These are phyloP conservation scores for Thraustotheca clavata DNA, from an alignment of 352 stramenopile species.

Conservation along the genomic window DNA sequence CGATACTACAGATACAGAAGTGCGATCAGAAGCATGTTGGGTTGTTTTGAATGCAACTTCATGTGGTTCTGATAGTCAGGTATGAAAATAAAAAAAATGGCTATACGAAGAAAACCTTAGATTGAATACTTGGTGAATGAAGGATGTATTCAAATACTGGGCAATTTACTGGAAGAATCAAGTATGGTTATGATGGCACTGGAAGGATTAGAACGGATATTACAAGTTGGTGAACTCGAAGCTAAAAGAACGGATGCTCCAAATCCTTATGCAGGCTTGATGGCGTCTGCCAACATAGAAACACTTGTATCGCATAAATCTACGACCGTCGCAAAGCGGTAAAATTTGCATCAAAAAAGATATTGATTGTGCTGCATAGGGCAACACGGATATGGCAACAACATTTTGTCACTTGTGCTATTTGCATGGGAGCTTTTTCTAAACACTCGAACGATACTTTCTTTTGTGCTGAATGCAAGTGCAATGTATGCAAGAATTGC, in stretches of 20 bases:
- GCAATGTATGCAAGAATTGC: constrained; percentile 95
- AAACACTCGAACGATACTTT: constrained; percentile 92
- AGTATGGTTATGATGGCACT: constrained; percentile 99
- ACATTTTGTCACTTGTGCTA: constrained; percentile 96
- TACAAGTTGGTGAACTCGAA: constrained; percentile 91
- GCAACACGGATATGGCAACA: constrained; percentile 96
- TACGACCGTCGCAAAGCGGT: constrained; percentile 90
- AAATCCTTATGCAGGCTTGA: constrained; percentile 86
- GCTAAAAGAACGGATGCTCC: constrained; percentile 71
- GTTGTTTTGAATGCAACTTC: constrained; percentile 97
- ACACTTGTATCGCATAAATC: constrained; percentile 92
- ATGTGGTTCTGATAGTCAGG: constrained; percentile 94
- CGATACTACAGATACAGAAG: constrained; percentile 90
- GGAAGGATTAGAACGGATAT: constrained; percentile 94
- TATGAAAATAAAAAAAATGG: constrained; percentile 46
- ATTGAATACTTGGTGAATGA: constrained; percentile 85
- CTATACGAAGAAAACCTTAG: constrained; percentile 29
- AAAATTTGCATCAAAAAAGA: too few relatives aligned
- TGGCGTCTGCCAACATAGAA: constrained; percentile 88
- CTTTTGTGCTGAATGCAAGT: constrained; percentile 98
- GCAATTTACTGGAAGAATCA: constrained; percentile 91
- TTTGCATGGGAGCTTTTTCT: constrained; percentile 93
- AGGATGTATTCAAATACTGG: constrained; percentile 81
- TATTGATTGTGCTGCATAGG: background rate
- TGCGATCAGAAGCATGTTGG: constrained; percentile 98